Evolutionary conservation across 371 early-diverging fungal species (phyloP).

Genomic region (Mortierella sp.): DNA sequence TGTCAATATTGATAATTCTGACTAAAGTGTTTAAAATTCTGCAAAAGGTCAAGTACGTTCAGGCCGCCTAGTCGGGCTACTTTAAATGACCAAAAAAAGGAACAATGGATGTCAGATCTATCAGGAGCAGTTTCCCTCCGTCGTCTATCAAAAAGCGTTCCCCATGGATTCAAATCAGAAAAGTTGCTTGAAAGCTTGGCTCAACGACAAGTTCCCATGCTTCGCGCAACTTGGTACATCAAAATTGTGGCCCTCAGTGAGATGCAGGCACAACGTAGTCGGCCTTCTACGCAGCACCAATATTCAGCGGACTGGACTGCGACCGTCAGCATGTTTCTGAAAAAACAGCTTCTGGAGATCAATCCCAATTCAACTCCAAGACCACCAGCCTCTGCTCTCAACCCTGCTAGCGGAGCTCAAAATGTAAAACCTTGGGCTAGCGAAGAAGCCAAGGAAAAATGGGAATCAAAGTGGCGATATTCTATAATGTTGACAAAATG

Average conservation of each 20-base stretch:
- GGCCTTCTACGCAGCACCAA: conserved; percentile 27
- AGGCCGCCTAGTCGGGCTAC: conserved; percentile 69
- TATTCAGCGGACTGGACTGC: conserved; percentile 53
- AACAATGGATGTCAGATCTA: conserved; percentile 72
- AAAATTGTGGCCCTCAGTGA: conserved; percentile 68
- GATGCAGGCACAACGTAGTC: conserved; percentile 54
- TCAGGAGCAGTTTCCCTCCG: conserved; percentile 67
- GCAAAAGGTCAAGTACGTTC: conserved; percentile 64
- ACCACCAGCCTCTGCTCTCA: conserved; percentile 36
- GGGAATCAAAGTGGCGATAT: conserved; percentile 73
- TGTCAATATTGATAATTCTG: too few relatives aligned
- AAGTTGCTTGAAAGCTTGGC: conserved; percentile 73
- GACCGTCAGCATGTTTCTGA: conserved; percentile 49
- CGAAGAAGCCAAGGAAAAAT: conserved; percentile 64
- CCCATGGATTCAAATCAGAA: conserved; percentile 77
- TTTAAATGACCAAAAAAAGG: conserved; percentile 67
- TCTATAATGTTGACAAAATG: conserved; percentile 73
- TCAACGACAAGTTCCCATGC: conserved; percentile 71
- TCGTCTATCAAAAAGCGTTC: conserved; percentile 69
- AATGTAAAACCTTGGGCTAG: conserved; percentile 62
- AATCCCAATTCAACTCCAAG: conserved; percentile 39
- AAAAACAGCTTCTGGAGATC: conserved; percentile 64
- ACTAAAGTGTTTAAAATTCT: not conserved
- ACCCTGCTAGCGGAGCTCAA: conserved; percentile 56
- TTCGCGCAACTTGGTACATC: conserved; percentile 83